Base-by-base conservation (phyloP, 176 grass and related monocot genomes). In the Cenchrus purpureus region DNA sequence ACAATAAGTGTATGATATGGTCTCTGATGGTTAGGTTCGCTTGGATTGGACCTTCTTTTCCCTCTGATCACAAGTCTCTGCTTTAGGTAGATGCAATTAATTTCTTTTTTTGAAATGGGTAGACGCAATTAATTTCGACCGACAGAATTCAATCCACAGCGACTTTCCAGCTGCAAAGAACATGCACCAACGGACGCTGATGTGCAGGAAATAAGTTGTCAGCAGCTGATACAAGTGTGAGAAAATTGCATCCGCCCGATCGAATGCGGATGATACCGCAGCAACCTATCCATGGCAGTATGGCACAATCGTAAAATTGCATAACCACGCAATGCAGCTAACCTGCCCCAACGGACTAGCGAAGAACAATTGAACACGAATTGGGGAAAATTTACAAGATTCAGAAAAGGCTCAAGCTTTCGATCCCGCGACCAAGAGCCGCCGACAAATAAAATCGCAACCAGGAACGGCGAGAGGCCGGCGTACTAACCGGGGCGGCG, bases 401-500 rank as follows among this genome's bases (percentile, higher is more conserved):
- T 12, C 25, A 42, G 37, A 84, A 81, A 34, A 68, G 40, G 8
- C 37, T 2, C 5, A 10, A 45, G 7, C 4, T 79, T 68, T 65
- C 0, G 37, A 40, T 40, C 37, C 37, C 37, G 4, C 37, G 37
- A 40, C 37, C 14, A 28, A 8, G 42, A 45, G 10, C 0, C 57
- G 8, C 7, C 56, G 17, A 29, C 10, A 80, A 32, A 32, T 32
- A 32, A 80, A 54, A 10, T 34, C 19, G 25, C 22, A 8, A 19
- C 58, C 0, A 12, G 28, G 17, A 80, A 42, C 13, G 22, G 48
- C 59, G n/a, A n/a, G 17, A 69, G 17, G 42, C 7, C 65, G 65
- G 29, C 32, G 1, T 1, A 79, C 87, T 88, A 3, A 97, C 94
- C 85, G 78, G 87, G 34, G 94, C 90, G 50, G 87, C 48, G 59